Evolutionary conservation across 768 basidiomycete species (phyloP).

Genomic region (Tylopilus rubrobrunneus): DNA sequence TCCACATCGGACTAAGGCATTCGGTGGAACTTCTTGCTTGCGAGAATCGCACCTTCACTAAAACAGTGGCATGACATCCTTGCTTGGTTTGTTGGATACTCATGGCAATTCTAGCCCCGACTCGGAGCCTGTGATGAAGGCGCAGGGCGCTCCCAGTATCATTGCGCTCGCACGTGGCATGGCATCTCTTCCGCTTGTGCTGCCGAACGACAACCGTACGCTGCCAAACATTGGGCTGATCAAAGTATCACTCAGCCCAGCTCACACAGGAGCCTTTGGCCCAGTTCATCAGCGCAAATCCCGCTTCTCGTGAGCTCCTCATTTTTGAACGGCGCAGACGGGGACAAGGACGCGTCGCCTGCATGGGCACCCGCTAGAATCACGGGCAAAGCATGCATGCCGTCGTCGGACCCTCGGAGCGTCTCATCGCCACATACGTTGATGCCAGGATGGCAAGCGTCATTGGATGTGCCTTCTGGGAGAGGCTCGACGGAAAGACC

Average conservation of each 20-base stretch:
- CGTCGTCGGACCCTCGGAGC: conserved; percentile 10
- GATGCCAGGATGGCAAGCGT: conserved; percentile 11
- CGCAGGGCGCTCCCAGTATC: not conserved
- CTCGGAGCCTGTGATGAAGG: conserved; percentile 17
- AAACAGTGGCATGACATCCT: not conserved
- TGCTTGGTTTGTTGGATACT: not conserved
- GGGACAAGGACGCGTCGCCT: conserved; percentile 21
- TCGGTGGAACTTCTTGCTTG: too few species aligned
- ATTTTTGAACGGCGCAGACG: not conserved
- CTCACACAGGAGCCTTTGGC: conserved; percentile 26
- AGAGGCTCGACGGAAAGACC: conserved; percentile 19
- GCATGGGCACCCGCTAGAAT: not conserved
- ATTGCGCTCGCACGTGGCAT: not conserved
- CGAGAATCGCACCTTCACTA: too few species aligned
- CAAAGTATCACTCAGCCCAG: conserved; percentile 36
- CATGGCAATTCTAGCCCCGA: conserved; percentile 13
- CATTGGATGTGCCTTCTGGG: conserved; percentile 18
- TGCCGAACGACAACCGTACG: conserved; percentile 6
- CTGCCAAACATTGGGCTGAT: not conserved
- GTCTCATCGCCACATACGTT: conserved; percentile 10
- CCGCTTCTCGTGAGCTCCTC: conserved; percentile 11
- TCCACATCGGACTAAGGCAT: too few species aligned
- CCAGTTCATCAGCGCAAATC: conserved; percentile 3
- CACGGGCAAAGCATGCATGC: conserved; percentile 9
- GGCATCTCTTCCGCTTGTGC: conserved; percentile 20